Percentiles rank a stretch among this genome's conserved stretches.
These are phyloP conservation scores for Ochromonas danica DNA, from an alignment of 108 stramenopile species.

Conservation along the genomic window DNA sequence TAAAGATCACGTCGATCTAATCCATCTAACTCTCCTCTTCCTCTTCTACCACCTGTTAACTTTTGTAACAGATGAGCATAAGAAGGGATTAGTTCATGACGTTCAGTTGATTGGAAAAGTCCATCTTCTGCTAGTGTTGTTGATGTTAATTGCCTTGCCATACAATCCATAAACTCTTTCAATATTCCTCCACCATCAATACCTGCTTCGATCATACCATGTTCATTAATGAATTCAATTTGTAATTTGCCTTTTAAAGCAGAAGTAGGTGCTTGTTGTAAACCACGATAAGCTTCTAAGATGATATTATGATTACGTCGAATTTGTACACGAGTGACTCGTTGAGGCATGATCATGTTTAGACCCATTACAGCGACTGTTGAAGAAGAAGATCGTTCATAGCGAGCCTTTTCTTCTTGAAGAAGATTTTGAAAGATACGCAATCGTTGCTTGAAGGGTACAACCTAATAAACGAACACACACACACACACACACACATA, in stretches of 20 bases:
- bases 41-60: too few relatives aligned
- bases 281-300: too few relatives aligned
- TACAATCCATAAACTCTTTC: slow-evolving; percentile 77
- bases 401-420: slow-evolving; percentile 65
- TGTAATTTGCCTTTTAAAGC: slow-evolving; percentile 74
- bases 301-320: slow-evolving; percentile 67
- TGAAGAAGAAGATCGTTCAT: slow-evolving; percentile 49
- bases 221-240: slow-evolving; percentile 84
- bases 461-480: too few relatives aligned
- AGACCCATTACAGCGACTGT: slow-evolving; percentile 49
- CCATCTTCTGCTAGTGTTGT: too few relatives aligned
- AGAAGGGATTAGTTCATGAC: too few relatives aligned
- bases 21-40: too few relatives aligned
- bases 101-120: too few relatives aligned
- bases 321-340: slow-evolving; percentile 65
- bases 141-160: too few relatives aligned
- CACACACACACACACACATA: too few relatives aligned
- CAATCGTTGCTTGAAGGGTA: slow-evolving; percentile 75
- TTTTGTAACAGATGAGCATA: too few relatives aligned
- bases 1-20: slow-evolving; percentile 54
- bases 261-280: too few relatives aligned
- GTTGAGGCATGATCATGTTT: slow-evolving; percentile 48
- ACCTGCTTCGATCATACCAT: slow-evolving; percentile 90
- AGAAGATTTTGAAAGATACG: slow-evolving; percentile 71
- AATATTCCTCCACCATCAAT: slow-evolving; percentile 99